Evolutionary conservation across 1,284 basidiomycete genomes (phyloP), one percentile per base, ranked within the genome.

Genomic region (Malassezia sp.): DNA sequence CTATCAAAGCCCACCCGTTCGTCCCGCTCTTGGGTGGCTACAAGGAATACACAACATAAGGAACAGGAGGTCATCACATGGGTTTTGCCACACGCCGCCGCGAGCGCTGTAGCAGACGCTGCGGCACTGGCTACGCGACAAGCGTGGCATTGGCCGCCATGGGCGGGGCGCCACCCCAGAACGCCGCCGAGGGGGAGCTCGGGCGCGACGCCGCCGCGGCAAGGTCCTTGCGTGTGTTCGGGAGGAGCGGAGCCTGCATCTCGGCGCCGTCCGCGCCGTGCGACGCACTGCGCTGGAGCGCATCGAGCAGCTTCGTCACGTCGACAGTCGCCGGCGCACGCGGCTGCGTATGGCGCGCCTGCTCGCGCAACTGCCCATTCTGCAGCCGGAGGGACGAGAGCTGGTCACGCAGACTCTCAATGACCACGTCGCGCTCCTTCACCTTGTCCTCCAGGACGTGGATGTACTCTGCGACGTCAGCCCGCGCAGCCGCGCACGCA

Each of bases 371-470:
- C 15, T 85, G 82, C 36, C 77, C 73, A 71, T 95, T 95, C 75
- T 95, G 88, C 1, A 78, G 78, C 62, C 79, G 79, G 17, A 82
- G 81, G 2, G 78, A 78, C 23, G 83, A 81, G 18, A 95, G 78
- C 71, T 97, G 87, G 26, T 80, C 77, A 45, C 85, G 81, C 60
- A 96, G 85, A 21, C 83, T 82, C 56, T 85, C 81, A 59, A 97
- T 85, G 49, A 95, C 79, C 21, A 79, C 76, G 73, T 97, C 91
- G 31, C 91, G 81, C 63, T 91, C 85, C 26, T 84, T 83, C 61
- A 96, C 85, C 72, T 95, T 86, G 38, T 82, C 83, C 72, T 96
- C 91, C 43, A 95, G 80, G 0, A 86, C 86, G 6, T 82, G 78
- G 54, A 95, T 91, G 71, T 95, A 91, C 72, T 93, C 89, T n/a